These are phyloP conservation scores for Peronospora belbahrii DNA, from an alignment of 352 stramenopile genomes.

Conservation along the genomic window DNA sequence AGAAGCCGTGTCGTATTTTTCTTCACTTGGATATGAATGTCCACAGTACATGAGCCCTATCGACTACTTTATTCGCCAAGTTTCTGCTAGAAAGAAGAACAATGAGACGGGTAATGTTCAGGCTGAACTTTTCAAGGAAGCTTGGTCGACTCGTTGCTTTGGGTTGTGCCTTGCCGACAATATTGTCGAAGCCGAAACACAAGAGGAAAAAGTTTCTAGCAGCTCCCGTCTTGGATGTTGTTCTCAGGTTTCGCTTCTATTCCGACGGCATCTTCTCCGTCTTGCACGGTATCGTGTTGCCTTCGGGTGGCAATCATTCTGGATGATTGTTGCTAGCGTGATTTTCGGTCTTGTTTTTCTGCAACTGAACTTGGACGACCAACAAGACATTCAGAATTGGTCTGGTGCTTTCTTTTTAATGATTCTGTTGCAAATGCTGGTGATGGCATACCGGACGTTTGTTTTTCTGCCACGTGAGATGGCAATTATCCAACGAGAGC, in stretches of 20 bases:
- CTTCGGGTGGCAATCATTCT: slow-evolving; percentile 36
- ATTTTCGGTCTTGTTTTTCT: slow-evolving; percentile 41
- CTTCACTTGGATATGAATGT: slow-evolving; percentile 39
- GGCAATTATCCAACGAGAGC: slow-evolving; percentile 22
- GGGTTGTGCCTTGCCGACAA: slow-evolving; percentile 10
- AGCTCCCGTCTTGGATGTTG: slow-evolving; percentile 19
- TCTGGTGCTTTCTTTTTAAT: slow-evolving; percentile 39
- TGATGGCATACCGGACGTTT: slow-evolving; percentile 22
- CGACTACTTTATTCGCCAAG: slow-evolving; percentile 58
- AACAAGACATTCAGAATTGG: slow-evolving; percentile 40
- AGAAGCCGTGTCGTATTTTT: slow-evolving; percentile 52
- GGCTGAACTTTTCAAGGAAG: slow-evolving; percentile 28
- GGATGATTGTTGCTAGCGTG: slow-evolving; percentile 32
- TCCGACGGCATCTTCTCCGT: slow-evolving; percentile 34
- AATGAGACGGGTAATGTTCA: slow-evolving; percentile 24
- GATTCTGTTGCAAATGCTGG: slow-evolving; percentile 33
- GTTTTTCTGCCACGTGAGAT: slow-evolving; percentile 27
- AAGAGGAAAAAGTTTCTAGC: not conserved
- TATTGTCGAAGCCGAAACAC: not conserved
- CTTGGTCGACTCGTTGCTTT: slow-evolving; percentile 32
- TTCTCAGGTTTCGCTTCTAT: slow-evolving; percentile 32
- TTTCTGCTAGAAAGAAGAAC: slow-evolving; percentile 29
- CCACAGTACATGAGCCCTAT: slow-evolving; percentile 51
- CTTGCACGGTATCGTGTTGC: slow-evolving; percentile 28
- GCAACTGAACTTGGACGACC: slow-evolving; percentile 29